Evolutionary conservation across 495 filamentous ascomycete species (phyloP).

Genomic region (Apodospora peruviana): DNA sequence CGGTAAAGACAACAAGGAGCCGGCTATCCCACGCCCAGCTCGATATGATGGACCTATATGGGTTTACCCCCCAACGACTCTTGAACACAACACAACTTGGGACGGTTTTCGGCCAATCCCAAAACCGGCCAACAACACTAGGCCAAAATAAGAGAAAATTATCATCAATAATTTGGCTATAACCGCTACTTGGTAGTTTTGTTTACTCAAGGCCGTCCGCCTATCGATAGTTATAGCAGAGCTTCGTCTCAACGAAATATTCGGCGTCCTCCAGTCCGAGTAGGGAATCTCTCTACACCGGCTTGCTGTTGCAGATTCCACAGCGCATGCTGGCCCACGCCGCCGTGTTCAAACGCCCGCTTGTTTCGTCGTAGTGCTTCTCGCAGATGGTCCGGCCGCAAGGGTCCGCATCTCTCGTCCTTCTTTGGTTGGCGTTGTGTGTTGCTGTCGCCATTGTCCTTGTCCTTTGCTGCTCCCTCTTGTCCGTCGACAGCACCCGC

Average conservation of each 20-base stretch:
- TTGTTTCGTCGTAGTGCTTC: constrained; percentile 73
- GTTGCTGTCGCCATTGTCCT: constrained; percentile 16
- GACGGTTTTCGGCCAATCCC: no score
- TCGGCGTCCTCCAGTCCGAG: constrained; percentile 56
- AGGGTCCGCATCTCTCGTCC: constrained; percentile 49
- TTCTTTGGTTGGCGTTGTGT: constrained; percentile 19
- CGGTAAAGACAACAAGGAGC: no score
- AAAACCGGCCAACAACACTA: no score
- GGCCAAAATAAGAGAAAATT: no score
- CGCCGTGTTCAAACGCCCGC: constrained; percentile 62
- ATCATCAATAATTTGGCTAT: no score
- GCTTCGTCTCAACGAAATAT: constrained; percentile 59
- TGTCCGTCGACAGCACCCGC: background rate
- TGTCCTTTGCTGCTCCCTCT: constrained; percentile 3
- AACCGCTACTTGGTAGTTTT: no score
- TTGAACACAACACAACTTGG: no score
- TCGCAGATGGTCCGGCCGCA: constrained; percentile 76
- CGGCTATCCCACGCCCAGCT: no score
- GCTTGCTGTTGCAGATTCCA: constrained; percentile 56
- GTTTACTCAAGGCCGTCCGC: no score
- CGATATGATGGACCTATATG: no score
- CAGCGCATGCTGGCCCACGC: constrained; percentile 65
- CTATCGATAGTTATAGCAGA: background rate
- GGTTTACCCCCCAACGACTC: no score
- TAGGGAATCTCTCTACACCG: constrained; percentile 55